Evolutionary conservation across 148 eudicot genomes (phyloP).

Genomic region (Cornus controversa): DNA sequence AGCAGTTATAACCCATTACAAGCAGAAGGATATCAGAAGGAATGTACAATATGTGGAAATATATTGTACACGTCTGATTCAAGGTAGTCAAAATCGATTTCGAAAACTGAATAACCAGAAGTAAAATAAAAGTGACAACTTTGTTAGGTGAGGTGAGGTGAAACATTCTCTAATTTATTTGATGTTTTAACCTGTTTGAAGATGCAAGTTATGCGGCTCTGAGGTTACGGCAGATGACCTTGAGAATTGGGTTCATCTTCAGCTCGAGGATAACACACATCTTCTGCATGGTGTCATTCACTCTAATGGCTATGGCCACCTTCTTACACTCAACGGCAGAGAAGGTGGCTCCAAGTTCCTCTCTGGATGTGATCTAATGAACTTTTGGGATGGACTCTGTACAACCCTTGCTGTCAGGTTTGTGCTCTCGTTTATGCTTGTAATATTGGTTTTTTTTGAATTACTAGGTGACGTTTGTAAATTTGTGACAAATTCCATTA

Average conservation of each 20-base stretch:
- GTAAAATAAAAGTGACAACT: too few relatives aligned
- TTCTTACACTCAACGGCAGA: conserved; percentile 7
- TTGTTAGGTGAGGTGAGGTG: too few relatives aligned
- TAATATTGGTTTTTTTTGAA: background rate
- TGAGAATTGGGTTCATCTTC: background rate
- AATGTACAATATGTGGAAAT: background rate
- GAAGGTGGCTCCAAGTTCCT: conserved; percentile 3
- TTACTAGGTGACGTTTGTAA: too few relatives aligned
- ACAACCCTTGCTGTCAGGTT: conserved; percentile 9
- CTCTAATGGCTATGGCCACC: conserved; percentile 5
- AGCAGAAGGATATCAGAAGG: background rate
- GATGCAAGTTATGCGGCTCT: background rate
- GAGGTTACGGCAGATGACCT: background rate
- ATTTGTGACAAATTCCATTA: too few relatives aligned
- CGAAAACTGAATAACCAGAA: background rate
- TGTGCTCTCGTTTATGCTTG: background rate
- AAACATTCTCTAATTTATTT: too few relatives aligned
- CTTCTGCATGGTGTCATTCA: background rate
- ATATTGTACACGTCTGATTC: background rate
- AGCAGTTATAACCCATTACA: background rate
- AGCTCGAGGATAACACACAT: background rate
- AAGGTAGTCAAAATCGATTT: too few relatives aligned
- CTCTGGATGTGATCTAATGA: background rate
- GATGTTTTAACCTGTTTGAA: background rate
- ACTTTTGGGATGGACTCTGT: conserved; percentile 12